phyloP scores from a whole-genome alignment of 495 filamentous ascomycete genomes.

The Podospora sp. region DNA sequence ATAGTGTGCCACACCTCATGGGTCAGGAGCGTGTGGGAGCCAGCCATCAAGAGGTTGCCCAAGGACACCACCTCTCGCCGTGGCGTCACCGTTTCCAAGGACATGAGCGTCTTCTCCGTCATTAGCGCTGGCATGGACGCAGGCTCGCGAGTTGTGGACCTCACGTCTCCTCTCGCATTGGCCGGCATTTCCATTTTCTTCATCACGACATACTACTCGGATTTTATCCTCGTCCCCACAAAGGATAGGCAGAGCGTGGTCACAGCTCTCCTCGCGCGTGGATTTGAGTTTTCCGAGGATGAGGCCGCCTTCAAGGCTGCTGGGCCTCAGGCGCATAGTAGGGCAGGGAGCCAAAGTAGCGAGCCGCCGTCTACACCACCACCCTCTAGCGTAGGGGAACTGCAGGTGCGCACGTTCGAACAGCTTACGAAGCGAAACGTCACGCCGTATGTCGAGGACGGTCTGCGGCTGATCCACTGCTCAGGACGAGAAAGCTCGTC shows the following conservation, averaged over 20 bases:
- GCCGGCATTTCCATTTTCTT: slow-evolving; percentile 97
- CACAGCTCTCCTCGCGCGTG: slow-evolving; percentile 71
- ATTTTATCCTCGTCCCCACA: slow-evolving; percentile 90
- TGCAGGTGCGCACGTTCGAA: slow-evolving; percentile 81
- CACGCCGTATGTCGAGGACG: slow-evolving; percentile 66
- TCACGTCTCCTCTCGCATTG: slow-evolving; percentile 87
- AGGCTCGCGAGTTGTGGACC: slow-evolving; percentile 87
- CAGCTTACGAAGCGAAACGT: slow-evolving; percentile 74
- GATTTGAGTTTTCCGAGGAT: slow-evolving; percentile 72
- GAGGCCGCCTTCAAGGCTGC: slow-evolving; percentile 73
- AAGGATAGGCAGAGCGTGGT: slow-evolving; percentile 73
- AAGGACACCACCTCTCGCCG: slow-evolving; percentile 42
- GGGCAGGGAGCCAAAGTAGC: slow-evolving; percentile 50
- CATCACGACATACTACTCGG: slow-evolving; percentile 96
- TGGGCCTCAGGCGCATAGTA: slow-evolving; percentile 43
- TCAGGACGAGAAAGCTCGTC: slow-evolving; percentile 58
- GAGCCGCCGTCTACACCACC: slow-evolving; percentile 69
- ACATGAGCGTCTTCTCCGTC: slow-evolving; percentile 88
- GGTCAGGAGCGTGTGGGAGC: slow-evolving; percentile 72
- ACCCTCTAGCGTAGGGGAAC: slow-evolving; percentile 71
- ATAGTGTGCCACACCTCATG: slow-evolving; percentile 80
- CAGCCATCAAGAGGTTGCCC: slow-evolving; percentile 60
- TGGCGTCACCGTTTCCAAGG: slow-evolving; percentile 69
- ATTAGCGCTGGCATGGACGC: slow-evolving; percentile 87
- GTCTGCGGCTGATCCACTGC: slow-evolving; percentile 78